Base-by-base conservation (phyloP, 2,329 filamentous ascomycete species). In the Incumbomyces lentus region DNA sequence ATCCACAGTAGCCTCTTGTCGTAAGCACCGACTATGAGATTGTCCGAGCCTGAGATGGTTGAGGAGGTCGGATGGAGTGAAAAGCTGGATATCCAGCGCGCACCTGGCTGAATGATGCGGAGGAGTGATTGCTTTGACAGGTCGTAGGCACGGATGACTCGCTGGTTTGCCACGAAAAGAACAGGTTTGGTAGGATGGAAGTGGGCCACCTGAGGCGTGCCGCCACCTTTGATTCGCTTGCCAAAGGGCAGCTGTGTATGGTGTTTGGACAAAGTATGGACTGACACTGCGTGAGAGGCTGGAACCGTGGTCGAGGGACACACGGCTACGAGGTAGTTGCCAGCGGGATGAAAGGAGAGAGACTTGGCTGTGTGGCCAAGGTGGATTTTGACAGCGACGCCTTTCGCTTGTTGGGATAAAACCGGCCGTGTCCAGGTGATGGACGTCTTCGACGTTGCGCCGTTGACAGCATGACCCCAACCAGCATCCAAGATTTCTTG, bases 1-100 rank as follows among this genome's bases (percentile, higher is more conserved):
- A 96, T 92, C 92, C 92, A 98, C 29, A 98, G 74, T 2, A 98
- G 74, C 39, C 90, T 81, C 55, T 89, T 82, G 68, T 98, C 92
- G 68, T 96, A 98, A 1, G 88, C 92, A 37, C 89, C 88, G 10
- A 95, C 86, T 49, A 96, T 86, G 46, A 98, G 68, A 62, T 98
- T 95, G 68, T 95, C 89, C 38, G 92, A 92, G 14, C 85, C 85
- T 1, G 89, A 81, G 62, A 95, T 90, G 52, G 96, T 89, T 6
- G 79, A 82, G 1, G 83, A 87, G n/a, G 66, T 69, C 0, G 89
- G 83, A 65, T 98, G 93, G 37, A 98, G 78, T 59, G 95, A 89
- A 58, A 98, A 90, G 13, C 82, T 86, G 1, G 86, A 93, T 57
- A 98, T 95, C 87, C 89, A 88, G 53, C 89, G 82, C 2, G 90